A percentile compares a stretch with the other conserved stretches of the same genome.
Conservation (phyloP, 495 filamentous ascomycete genomes). For the Corynascus novoguineensis region DNA sequence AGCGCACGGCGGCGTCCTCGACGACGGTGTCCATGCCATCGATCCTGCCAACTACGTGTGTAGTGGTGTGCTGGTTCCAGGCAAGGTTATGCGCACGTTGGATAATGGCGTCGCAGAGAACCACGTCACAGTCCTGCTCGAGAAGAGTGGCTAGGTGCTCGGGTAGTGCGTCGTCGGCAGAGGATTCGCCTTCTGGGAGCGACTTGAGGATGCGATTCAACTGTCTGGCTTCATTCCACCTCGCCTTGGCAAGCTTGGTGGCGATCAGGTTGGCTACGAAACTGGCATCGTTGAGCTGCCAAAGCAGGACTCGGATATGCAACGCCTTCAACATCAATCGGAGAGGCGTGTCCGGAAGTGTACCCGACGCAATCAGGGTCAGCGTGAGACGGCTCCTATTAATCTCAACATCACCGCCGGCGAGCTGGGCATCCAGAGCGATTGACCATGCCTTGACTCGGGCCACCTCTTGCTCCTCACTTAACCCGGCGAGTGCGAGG, state of each 20-base stretch:
- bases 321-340: conserved; percentile 88
- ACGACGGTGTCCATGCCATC: conserved; percentile 78
- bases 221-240: conserved; percentile 74
- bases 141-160: conserved; percentile 69
- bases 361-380: conserved; percentile 83
- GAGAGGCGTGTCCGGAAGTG: conserved; percentile 75
- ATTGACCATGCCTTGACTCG: conserved; percentile 92
- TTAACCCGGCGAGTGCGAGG: conserved; percentile 70
- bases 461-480: conserved; percentile 78
- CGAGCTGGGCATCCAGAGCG: conserved; percentile 88
- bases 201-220: conserved; percentile 56
- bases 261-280: conserved; percentile 47
- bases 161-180: conserved; percentile 59
- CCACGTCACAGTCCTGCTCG: conserved; percentile 69
- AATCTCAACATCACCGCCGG: conserved; percentile 88
- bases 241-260: conserved; percentile 57
- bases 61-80: conserved; percentile 72
- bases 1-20: conserved; percentile 79
- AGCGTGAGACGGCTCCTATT: conserved; percentile 81
- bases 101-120: conserved; percentile 68
- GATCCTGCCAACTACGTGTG: conserved; percentile 54
- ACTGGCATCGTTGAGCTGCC: conserved; percentile 53
- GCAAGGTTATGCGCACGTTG: conserved; percentile 88
- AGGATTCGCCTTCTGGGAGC: conserved; percentile 37
- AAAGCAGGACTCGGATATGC: conserved; percentile 81